Percentiles rank a stretch among this genome's conserved stretches.
Conservation (phyloP, 2,329 filamentous ascomycete genomes). For the Microdochium trichocladiopsis region DNA sequence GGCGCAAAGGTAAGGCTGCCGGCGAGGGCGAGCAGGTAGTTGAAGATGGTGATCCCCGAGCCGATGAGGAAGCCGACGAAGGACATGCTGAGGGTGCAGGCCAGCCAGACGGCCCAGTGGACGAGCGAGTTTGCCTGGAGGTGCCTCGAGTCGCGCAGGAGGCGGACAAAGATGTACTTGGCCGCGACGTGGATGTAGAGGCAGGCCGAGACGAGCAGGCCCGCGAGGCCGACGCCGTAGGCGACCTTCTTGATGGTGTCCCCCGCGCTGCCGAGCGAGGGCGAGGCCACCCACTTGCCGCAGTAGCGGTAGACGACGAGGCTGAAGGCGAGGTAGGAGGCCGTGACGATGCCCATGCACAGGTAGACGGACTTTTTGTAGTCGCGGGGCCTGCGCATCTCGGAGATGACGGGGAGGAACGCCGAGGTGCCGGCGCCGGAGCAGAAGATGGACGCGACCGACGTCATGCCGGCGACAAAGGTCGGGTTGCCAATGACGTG, state of each 20-base stretch:
- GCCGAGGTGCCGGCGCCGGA: slow-evolving; percentile 51
- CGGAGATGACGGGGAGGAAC: slow-evolving; percentile 58
- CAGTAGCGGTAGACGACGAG: slow-evolving; percentile 56
- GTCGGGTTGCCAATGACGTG: slow-evolving; percentile 45
- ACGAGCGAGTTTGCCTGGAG: slow-evolving; percentile 18
- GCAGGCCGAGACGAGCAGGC: slow-evolving; percentile 36
- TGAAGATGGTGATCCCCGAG: slow-evolving; percentile 19
- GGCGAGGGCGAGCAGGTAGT: slow-evolving; percentile 20
- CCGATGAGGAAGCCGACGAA: slow-evolving; percentile 14
- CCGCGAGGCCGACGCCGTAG: slow-evolving; percentile 51
- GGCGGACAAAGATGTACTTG: slow-evolving; percentile 25
- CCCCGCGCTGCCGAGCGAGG: slow-evolving; percentile 54
- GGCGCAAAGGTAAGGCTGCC: slow-evolving; percentile 27
- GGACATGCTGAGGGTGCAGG: slow-evolving; percentile 13
- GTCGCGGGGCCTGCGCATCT: slow-evolving; percentile 54
- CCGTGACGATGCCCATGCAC: slow-evolving; percentile 50
- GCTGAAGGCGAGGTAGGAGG: slow-evolving; percentile 49
- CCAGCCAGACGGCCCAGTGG: slow-evolving; percentile 22
- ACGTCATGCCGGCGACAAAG: slow-evolving; percentile 52
- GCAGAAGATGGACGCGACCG: slow-evolving; percentile 52
- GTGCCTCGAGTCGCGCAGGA: slow-evolving; percentile 19
- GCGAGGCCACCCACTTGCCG: slow-evolving; percentile 55
- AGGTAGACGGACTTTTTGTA: slow-evolving; percentile 53
- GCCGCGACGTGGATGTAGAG: slow-evolving; percentile 22
- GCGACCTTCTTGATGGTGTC: slow-evolving; percentile 51